Conservation (phyloP, 2,329 filamentous ascomycete genomes). For the Acrodontium crateriforme region DNA sequence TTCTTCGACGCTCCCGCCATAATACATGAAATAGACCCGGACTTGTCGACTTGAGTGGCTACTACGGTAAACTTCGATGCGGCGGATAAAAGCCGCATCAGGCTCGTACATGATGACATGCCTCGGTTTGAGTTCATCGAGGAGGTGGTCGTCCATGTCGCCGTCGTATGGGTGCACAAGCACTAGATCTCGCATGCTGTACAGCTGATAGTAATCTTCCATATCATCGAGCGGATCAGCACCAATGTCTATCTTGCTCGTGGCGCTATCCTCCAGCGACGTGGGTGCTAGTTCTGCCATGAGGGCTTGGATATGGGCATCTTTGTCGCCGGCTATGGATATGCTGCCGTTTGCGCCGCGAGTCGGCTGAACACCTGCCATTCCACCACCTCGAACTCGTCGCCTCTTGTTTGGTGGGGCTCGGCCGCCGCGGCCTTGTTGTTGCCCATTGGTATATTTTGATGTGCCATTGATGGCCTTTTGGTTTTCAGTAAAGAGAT, state of each 20-base stretch:
- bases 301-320: slow-evolving; percentile 65
- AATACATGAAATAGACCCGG: slow-evolving; percentile 93
- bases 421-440: slow-evolving; percentile 41
- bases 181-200: slow-evolving; percentile 78
- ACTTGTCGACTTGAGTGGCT: slow-evolving; percentile 84
- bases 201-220: slow-evolving; percentile 84
- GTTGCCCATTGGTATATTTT: slow-evolving; percentile 26
- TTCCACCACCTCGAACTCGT: slow-evolving; percentile 66
- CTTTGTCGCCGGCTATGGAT: slow-evolving; percentile 66
- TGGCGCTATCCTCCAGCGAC: slow-evolving; percentile 47
- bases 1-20: slow-evolving; percentile 87
- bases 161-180: slow-evolving; percentile 89
- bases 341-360: slow-evolving; percentile 62
- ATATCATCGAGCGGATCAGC: slow-evolving; percentile 75
- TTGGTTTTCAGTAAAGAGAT: slow-evolving; percentile 67
- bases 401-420: slow-evolving; percentile 75
- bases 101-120: slow-evolving; percentile 99
- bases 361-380: slow-evolving; percentile 41
- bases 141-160: slow-evolving; percentile 88
- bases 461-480: slow-evolving; percentile 56
- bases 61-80: slow-evolving; percentile 89
- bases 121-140: slow-evolving; percentile 83
- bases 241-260: slow-evolving; percentile 60
- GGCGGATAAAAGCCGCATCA: slow-evolving; percentile 81
- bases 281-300: slow-evolving; percentile 75